A percentile compares a stretch with the other conserved stretches of the same genome.
phyloP scores from a whole-genome alignment of 164 flowering plant species.

The Magnolia sinica region DNA sequence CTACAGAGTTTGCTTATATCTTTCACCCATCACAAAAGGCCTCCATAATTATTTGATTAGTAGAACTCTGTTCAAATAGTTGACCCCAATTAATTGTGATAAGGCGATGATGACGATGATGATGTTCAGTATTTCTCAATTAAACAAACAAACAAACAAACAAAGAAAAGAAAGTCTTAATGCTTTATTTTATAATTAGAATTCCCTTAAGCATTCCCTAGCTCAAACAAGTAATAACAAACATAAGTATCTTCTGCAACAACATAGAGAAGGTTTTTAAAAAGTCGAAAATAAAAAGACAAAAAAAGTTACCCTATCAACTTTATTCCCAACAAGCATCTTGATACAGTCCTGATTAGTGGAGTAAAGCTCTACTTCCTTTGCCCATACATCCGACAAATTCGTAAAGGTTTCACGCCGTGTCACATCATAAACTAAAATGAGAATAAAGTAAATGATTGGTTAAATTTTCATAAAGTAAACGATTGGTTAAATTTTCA shows the following conservation, averaged over 20 bases:
- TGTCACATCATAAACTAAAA: constrained; percentile 84
- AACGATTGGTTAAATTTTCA: background rate
- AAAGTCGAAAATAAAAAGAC: background rate
- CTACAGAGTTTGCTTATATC: no score
- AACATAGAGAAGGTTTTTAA: background rate
- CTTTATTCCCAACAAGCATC: constrained; percentile 85
- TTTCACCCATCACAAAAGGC: no score
- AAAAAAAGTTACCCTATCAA: constrained; percentile 62
- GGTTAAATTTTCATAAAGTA: background rate
- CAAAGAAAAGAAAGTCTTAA: no score
- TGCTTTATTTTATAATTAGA: no score
- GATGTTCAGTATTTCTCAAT: no score
- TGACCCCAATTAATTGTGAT: no score
- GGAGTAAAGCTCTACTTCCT: constrained; percentile 72
- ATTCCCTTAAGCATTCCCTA: no score
- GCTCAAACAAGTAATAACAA: no score
- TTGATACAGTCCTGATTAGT: constrained; percentile 75
- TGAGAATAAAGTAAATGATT: constrained; percentile 6
- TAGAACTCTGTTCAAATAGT: no score
- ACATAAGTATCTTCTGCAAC: background rate
- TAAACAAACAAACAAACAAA: no score
- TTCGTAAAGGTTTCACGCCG: constrained; percentile 74
- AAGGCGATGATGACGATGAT: no score
- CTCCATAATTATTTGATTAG: no score
- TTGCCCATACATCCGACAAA: constrained; percentile 67